These are phyloP conservation scores for Colletotrichum karsti DNA, from an alignment of 2,329 filamentous ascomycete species.

Conservation along the genomic window DNA sequence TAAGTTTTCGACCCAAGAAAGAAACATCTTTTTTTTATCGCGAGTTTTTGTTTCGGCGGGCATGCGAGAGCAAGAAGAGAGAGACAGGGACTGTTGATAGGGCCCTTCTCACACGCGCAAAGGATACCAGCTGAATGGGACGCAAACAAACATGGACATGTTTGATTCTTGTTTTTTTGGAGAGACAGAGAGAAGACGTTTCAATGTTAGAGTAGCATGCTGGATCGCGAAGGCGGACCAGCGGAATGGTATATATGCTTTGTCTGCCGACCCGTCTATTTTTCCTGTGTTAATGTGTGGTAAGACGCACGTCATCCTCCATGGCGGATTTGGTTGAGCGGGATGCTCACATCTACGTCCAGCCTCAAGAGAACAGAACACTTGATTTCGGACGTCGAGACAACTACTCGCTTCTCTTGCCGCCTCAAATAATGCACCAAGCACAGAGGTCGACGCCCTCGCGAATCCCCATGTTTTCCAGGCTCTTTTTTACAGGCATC, in stretches of 20 bases:
- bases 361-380: too few species aligned
- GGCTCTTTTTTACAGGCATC: too few species aligned
- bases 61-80: neutral
- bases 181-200: neutral
- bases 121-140: conserved; percentile 10
- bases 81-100: neutral
- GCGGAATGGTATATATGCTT: conserved; percentile 24
- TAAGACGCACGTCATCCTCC: too few species aligned
- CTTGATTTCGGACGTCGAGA: too few species aligned
- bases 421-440: too few species aligned
- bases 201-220: conserved; percentile 18
- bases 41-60: neutral
- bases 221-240: neutral
- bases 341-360: too few species aligned
- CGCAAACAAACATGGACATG: conserved; percentile 1
- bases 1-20: neutral
- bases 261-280: neutral
- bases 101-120: neutral
- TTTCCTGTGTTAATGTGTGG: neutral
- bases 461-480: too few species aligned
- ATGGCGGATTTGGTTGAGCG: neutral
- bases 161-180: neutral
- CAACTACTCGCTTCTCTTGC: too few species aligned
- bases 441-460: too few species aligned
- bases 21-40: neutral